These are phyloP conservation scores for Alternaria tenuissima DNA, from an alignment of 2,329 filamentous ascomycete genomes.

Conservation along the genomic window DNA sequence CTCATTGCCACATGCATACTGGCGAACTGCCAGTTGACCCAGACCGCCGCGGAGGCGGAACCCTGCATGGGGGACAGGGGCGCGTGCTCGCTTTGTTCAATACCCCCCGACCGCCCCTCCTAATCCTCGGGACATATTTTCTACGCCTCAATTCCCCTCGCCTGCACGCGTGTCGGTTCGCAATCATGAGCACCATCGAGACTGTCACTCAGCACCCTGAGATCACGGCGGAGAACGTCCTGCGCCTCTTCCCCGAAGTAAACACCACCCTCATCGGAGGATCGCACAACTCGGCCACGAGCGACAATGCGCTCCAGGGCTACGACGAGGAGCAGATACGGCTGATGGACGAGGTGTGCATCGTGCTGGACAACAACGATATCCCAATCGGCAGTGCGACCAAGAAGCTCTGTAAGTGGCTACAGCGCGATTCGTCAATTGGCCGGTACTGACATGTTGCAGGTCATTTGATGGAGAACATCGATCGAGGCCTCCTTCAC, in stretches of 20 bases:
- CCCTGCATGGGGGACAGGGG: constrained; percentile 11
- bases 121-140: constrained; percentile 1
- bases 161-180: constrained; percentile 6
- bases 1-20: not conserved
- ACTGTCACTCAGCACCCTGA: constrained; percentile 58
- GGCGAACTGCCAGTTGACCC: not conserved
- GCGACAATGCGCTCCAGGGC: constrained; percentile 77
- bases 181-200: constrained; percentile 45
- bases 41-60: constrained; percentile 10
- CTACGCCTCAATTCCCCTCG: constrained; percentile 9
- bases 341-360: constrained; percentile 98
- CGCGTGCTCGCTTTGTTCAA: constrained; percentile 4
- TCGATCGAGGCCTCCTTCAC: constrained; percentile 93
- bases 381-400: constrained; percentile 92
- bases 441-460: constrained; percentile 20
- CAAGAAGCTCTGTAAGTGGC: constrained; percentile 90
- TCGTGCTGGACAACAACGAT: constrained; percentile 92
- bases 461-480: constrained; percentile 99
- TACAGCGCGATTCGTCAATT: not conserved
- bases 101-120: constrained; percentile 13
- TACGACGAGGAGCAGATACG: constrained; percentile 98
- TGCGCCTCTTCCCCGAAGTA: constrained; percentile 87
- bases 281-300: constrained; percentile 67
- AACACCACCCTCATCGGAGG: constrained; percentile 66
- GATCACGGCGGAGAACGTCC: constrained; percentile 86